Evolutionary conservation across 169 alveolate species (phyloP), one percentile per base, ranked within the genome.

Genomic region (Plasmodium knowlesi): DNA sequence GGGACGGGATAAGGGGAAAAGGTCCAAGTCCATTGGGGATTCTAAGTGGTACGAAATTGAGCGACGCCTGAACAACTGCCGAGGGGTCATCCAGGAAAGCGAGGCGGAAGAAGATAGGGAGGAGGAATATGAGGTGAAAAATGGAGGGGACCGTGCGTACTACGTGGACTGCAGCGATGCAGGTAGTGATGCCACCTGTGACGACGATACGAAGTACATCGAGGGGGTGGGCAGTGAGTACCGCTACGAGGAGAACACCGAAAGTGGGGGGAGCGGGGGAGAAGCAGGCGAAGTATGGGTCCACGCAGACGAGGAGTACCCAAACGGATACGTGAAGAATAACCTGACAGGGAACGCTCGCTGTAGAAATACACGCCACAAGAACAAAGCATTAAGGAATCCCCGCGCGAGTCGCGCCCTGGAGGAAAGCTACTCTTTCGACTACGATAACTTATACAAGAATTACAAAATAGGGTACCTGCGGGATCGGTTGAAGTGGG

Each of bases 21-120:
- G 46, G 0, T 25, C 34, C 39, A 43, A 32, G 80, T 85, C 74
- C 67, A 85, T 85, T 85, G 93, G 93, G 22, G 70, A 85, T 41
- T 46, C 93, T 1, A 73, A 41, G 54, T 85, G 93, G 93, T 85
- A 85, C 30, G 93, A 85, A 22, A 85, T 85, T 6, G 93, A 85
- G 37, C 93, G 61, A 0, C 74, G 41, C 39, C 53, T 85, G 39
- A 85, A 85, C 61, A 85, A 85, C 37, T 85, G 85, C 41, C 53
- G 93, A 22, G 93, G 93, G 22, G 93, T 85, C 1, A 37, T 84
- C 5, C 57, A 46, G 57, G 19, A 2, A n/a, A 46, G 57, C n/a
- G 57, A 46, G 0, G 34, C 3, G 74, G 74, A 19, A 19, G 73
- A 2, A 10, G 73, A 57, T 0, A 32, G 2, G 32, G 73, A 57